A percentile compares a stretch with the other conserved stretches of the same genome.
phyloP scores from a whole-genome alignment of 1,284 basidiomycete genomes.

The Ganoderma resinaceum region DNA sequence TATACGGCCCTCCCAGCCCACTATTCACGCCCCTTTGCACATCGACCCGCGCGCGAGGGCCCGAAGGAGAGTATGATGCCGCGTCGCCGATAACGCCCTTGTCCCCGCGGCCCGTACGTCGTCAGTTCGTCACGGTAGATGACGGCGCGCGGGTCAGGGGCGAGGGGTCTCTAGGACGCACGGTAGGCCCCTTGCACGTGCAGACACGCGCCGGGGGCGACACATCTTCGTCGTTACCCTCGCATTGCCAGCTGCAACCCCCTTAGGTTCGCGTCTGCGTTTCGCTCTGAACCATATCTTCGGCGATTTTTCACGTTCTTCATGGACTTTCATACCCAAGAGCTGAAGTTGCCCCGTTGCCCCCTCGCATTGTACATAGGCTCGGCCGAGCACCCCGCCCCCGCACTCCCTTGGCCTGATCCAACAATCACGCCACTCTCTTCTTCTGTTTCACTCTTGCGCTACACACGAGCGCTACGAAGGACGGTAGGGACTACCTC shows the following conservation, averaged over 20 bases:
- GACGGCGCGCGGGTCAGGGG: not conserved
- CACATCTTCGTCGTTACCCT: not conserved
- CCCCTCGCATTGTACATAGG: not conserved
- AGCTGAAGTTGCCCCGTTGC: not conserved
- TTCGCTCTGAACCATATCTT: not conserved
- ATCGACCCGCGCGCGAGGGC: not conserved
- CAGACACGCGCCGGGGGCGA: not conserved
- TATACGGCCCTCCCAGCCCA: not conserved
- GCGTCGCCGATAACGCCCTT: not conserved
- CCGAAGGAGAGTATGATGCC: not conserved
- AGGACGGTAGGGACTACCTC: not conserved
- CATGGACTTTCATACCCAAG: not conserved
- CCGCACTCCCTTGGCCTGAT: not conserved
- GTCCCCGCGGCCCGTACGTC: not conserved
- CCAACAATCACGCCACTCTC: not conserved
- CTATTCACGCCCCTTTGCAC: not conserved
- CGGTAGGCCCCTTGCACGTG: not conserved
- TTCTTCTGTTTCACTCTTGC: not conserved
- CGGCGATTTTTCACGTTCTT: not conserved
- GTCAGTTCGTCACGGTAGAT: not conserved
- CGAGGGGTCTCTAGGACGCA: not conserved
- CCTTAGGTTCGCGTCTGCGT: not conserved
- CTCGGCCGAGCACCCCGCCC: not conserved
- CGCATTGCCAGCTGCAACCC: not conserved
- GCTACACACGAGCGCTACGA: not conserved